Base-by-base conservation (phyloP, 2,329 filamentous ascomycete genomes). In the Fonsecaea monophora region DNA sequence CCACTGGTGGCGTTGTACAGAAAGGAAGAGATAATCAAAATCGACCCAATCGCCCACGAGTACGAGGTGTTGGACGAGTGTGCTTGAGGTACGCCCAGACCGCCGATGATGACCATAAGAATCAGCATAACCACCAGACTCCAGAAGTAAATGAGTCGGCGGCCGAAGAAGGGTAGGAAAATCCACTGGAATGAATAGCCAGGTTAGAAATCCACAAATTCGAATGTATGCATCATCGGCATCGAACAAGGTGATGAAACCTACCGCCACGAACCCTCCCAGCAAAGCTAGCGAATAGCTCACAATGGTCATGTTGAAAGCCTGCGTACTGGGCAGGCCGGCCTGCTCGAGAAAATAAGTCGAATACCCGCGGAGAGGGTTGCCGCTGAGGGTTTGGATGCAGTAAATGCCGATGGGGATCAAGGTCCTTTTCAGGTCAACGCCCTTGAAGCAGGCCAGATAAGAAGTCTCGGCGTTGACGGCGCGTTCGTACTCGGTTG, bases 1-100 rank as follows among this genome's bases (percentile, higher is more conserved):
- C 84, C 85, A 21, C 86, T 79, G 3, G 82, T 82, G 65, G 82
- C 79, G 76, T 84, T 83, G 74, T 86, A 87, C 9, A 83, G 76
- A 61, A 86, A 83, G 0, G 82, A 84, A 70, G 83, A 86, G 45
- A 84, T 73, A 50, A 87, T 78, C 3, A 86, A 76, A 72, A 87
- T 75, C 2, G 80, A 78, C 2, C 83, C 85, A 1, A 66, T 79
- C 70, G 73, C 72, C 73, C 74, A 77, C 18, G 37, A 38, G 4
- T 77, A 79, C 21, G 13, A n/a, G 54, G 67, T 54, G 1, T 76
- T 77, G 0, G 55, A 50, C 2, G 54, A 35, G 0, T 45, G 63
- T 0, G 63, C 18, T 1, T 66, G 64, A 4, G 68, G 59, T 54
- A 73, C 61, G 0, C 65, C 70, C 12, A 77, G 60, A 32, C 67